These are phyloP conservation scores for Diddensiella santjacobensis DNA, from an alignment of 805 yeast genomes.

Conservation along the genomic window DNA sequence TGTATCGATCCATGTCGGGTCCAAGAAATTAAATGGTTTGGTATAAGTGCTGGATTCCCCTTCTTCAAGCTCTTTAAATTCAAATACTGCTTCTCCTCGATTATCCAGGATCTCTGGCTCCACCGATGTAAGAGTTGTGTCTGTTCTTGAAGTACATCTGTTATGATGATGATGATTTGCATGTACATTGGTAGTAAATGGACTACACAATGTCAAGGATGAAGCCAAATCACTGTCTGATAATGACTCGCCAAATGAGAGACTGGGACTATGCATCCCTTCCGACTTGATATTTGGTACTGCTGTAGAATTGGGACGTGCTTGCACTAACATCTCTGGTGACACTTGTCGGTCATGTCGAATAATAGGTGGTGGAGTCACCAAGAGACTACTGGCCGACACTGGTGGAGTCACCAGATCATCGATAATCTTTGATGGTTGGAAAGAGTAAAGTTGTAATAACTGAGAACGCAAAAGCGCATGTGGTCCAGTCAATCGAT, in stretches of 20 bases:
- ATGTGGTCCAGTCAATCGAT: constrained; percentile 19
- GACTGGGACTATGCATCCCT: constrained; percentile 7
- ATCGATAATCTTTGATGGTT: constrained; percentile 19
- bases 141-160: neutral
- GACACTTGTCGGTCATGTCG: neutral
- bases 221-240: constrained; percentile 6
- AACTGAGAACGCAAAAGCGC: constrained; percentile 14
- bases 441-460: constrained; percentile 18
- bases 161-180: too few species aligned
- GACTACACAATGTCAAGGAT: constrained; percentile 4
- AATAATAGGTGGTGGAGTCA: neutral
- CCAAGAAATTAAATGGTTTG: neutral
- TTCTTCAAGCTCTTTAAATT: neutral
- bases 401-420: constrained; percentile 15
- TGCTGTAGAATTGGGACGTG: neutral
- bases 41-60: neutral
- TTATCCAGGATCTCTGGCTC: neutral
- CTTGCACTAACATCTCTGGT: neutral
- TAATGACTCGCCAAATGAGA: constrained; percentile 1
- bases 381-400: constrained; percentile 4
- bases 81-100: neutral
- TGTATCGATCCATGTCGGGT: neutral
- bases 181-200: neutral
- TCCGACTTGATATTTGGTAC: neutral
- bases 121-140: too few species aligned